phyloP scores from a whole-genome alignment of 1,284 basidiomycete species.

The Malassezia nana region DNA sequence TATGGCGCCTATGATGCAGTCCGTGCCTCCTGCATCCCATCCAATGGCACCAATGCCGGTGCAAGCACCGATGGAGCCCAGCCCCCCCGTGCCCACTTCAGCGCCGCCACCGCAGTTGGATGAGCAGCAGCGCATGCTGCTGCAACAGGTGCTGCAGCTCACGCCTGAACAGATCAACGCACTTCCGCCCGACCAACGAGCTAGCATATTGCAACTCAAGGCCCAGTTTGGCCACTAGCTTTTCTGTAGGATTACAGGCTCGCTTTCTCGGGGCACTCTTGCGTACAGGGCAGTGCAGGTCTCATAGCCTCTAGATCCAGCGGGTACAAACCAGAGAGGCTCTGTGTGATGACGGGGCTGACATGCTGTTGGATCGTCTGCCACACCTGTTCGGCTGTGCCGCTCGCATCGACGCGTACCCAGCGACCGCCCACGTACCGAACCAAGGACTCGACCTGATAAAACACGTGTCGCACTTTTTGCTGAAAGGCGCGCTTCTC shows the following conservation, averaged over 20 bases:
- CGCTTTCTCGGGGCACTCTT: neutral
- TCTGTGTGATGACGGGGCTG: neutral
- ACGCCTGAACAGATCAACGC: conserved; percentile 77
- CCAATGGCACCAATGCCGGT: neutral
- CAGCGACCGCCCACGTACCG: conserved; percentile 24
- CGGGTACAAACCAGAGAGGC: neutral
- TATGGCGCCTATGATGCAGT: neutral
- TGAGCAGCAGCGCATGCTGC: conserved; percentile 33
- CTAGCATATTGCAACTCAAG: conserved; percentile 63
- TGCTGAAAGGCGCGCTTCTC: conserved; percentile 48
- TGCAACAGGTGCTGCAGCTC: conserved; percentile 66
- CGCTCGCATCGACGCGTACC: conserved; percentile 34
- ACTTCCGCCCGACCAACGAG: conserved; percentile 69
- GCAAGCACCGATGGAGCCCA: conserved; percentile 1
- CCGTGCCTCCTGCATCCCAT: conserved; percentile 1
- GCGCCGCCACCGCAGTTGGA: conserved; percentile 24
- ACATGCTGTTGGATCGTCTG: conserved; percentile 26
- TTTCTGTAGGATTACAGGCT: conserved; percentile 1
- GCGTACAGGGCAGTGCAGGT: neutral
- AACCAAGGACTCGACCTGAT: conserved; percentile 25
- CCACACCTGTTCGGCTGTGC: conserved; percentile 35
- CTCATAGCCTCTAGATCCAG: neutral
- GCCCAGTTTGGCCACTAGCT: conserved; percentile 38
- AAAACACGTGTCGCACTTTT: conserved; percentile 42
- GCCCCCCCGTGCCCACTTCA: conserved; percentile 11